Evolutionary conservation across 1,284 basidiomycete genomes (phyloP).

Genomic region (Phlebopus sp.): DNA sequence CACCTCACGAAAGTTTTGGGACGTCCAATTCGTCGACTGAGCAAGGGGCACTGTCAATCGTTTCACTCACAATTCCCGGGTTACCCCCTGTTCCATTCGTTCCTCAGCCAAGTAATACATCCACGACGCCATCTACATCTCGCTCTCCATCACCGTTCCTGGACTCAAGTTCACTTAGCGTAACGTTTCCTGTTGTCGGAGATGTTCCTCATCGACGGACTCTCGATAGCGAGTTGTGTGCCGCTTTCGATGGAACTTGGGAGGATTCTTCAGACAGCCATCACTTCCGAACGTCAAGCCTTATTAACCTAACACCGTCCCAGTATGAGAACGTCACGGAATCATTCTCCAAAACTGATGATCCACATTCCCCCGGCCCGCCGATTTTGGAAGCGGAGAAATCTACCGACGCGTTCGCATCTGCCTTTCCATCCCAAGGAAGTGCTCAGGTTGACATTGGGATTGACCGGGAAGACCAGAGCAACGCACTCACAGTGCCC

Average conservation of each 20-base stretch:
- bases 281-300: conserved; percentile 25
- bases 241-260: conserved; percentile 29
- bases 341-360: conserved; percentile 9
- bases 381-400: conserved; percentile 4
- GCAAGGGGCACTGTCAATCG: conserved; percentile 20
- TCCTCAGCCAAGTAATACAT: conserved; percentile 30
- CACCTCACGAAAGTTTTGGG: conserved; percentile 13
- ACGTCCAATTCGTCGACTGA: conserved; percentile 11
- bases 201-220: conserved; percentile 17
- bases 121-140: conserved; percentile 14
- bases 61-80: conserved; percentile 33
- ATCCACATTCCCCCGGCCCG: not conserved
- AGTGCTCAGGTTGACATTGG: conserved; percentile 6
- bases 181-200: conserved; percentile 8
- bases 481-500: conserved; percentile 1
- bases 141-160: conserved; percentile 22
- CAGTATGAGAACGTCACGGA: not conserved
- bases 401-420: conserved; percentile 4
- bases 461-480: conserved; percentile 12
- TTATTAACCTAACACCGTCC: conserved; percentile 18
- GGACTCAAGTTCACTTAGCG: conserved; percentile 5
- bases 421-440: conserved; percentile 9
- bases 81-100: conserved; percentile 34
- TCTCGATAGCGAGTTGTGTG: conserved; percentile 31
- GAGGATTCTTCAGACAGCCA: conserved; percentile 4